A percentile compares a stretch with the other conserved stretches of the same genome.
Evolutionary conservation across 495 filamentous ascomycete genomes (phyloP).

Genomic region (Emericellopsis terricola): DNA sequence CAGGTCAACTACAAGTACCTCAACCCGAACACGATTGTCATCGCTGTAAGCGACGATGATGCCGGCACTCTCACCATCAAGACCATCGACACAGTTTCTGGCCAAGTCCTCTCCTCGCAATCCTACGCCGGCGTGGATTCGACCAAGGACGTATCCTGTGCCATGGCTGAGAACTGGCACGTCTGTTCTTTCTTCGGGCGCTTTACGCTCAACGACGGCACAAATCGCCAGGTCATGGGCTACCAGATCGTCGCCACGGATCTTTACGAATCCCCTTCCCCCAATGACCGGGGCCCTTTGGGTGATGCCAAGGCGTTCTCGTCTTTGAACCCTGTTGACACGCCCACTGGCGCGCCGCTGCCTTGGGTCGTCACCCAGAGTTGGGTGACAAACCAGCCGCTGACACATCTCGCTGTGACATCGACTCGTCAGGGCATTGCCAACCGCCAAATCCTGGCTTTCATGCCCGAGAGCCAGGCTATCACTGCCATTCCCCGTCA

Average conservation of each 20-base stretch:
- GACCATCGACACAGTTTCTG: constrained; percentile 74
- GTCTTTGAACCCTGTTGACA: constrained; percentile 36
- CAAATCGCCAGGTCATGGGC: constrained; percentile 45
- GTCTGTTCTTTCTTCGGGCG: constrained; percentile 71
- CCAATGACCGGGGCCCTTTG: constrained; percentile 76
- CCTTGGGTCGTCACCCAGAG: constrained; percentile 65
- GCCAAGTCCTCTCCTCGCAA: constrained; percentile 51
- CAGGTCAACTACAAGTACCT: constrained; percentile 95
- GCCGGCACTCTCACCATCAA: constrained; percentile 47
- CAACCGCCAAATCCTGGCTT: constrained; percentile 60
- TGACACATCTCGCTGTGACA: constrained; percentile 66
- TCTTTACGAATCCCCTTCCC: constrained; percentile 65
- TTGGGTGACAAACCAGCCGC: constrained; percentile 57
- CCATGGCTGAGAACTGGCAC: constrained; percentile 89
- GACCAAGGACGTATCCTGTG: constrained; percentile 53
- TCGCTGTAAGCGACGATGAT: constrained; percentile 47
- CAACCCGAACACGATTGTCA: constrained; percentile 67
- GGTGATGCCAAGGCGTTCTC: constrained; percentile 54
- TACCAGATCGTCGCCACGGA: constrained; percentile 81
- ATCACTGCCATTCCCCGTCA: constrained; percentile 64
- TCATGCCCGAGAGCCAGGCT: constrained; percentile 47
- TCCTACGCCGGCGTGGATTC: constrained; percentile 60
- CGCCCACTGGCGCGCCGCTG: constrained; percentile 18
- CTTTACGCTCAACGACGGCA: constrained; percentile 26
- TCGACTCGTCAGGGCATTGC: constrained; percentile 90